A percentile compares a stretch with the other conserved stretches of the same genome.
phyloP scores from a whole-genome alignment of 2,329 filamentous ascomycete genomes.

The Colletotrichum musicola region DNA sequence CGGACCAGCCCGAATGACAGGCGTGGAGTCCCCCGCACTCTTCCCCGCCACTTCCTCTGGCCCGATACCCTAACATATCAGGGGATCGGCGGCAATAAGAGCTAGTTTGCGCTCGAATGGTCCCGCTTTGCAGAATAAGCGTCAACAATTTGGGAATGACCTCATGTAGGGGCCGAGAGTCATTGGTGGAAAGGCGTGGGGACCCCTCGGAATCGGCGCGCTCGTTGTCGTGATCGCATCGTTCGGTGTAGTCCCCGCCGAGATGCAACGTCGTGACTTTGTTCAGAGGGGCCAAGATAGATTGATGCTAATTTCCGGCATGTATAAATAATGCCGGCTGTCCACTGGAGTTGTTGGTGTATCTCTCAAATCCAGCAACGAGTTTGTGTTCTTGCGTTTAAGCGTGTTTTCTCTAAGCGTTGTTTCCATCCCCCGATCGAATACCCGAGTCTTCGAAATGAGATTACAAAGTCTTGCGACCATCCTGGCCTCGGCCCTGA shows the following conservation, averaged over 20 bases:
- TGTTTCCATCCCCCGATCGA: not conserved
- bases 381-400: not conserved
- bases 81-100: constrained; percentile 6
- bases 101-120: constrained; percentile 2
- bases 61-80: constrained; percentile 11
- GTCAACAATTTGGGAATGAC: not conserved
- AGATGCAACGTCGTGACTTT: constrained; percentile 20
- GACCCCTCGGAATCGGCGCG: constrained; percentile 15
- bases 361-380: not conserved
- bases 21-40: constrained; percentile 17
- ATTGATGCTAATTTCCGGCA: not conserved
- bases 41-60: constrained; percentile 13
- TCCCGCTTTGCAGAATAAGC: not conserved
- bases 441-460: not conserved
- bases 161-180: not conserved
- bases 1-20: constrained; percentile 13
- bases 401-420: not conserved
- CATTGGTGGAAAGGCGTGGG: constrained; percentile 35
- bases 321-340: not conserved
- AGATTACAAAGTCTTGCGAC: not conserved
- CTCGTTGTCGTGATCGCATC: constrained; percentile 20
- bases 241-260: constrained; percentile 33
- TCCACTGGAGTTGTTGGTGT: not conserved
- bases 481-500: constrained; percentile 44
- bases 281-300: not conserved